A percentile compares a stretch with the other conserved stretches of the same genome.
Evolutionary conservation across 2,329 filamentous ascomycete genomes (phyloP).

Genomic region (Juglanconis sp.): DNA sequence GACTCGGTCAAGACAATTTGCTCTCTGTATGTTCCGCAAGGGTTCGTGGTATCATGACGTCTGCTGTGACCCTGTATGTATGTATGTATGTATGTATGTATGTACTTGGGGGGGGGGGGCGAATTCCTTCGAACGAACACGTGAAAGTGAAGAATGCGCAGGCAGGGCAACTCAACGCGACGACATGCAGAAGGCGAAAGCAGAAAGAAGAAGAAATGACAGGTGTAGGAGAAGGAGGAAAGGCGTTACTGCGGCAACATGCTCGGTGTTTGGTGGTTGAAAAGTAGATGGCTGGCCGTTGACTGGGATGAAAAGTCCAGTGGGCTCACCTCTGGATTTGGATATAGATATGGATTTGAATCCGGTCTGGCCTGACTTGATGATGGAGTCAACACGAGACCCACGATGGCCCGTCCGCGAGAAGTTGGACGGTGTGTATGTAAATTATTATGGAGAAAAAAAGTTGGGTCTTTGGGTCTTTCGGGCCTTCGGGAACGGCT

Average conservation of each 20-base stretch:
- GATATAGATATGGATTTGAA: background rate
- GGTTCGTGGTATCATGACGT: background rate
- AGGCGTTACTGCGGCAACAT: constrained; percentile 13
- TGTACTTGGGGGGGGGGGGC: no score
- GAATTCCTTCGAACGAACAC: background rate
- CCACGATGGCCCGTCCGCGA: constrained; percentile 8
- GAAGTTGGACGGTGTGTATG: background rate
- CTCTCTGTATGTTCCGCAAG: constrained; percentile 13
- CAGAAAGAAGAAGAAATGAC: constrained; percentile 18
- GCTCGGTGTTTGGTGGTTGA: background rate
- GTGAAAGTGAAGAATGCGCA: background rate
- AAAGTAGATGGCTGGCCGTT: constrained; percentile 15
- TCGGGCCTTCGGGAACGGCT: background rate
- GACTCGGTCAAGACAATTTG: constrained; percentile 21
- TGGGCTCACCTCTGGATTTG: constrained; percentile 14
- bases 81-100: no score
- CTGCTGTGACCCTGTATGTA: background rate
- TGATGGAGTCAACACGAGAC: constrained; percentile 11
- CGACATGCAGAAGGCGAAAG: background rate
- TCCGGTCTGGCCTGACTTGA: background rate
- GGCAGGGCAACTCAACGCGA: background rate
- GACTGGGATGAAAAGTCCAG: constrained; percentile 15
- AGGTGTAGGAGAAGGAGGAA: constrained; percentile 2
- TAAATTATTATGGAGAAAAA: constrained; percentile 5
- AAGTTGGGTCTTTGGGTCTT: background rate